A percentile compares a stretch with the other conserved stretches of the same genome.
These are phyloP conservation scores for Salvia hispanica DNA, from an alignment of 257 asterid genomes.

Conservation along the genomic window DNA sequence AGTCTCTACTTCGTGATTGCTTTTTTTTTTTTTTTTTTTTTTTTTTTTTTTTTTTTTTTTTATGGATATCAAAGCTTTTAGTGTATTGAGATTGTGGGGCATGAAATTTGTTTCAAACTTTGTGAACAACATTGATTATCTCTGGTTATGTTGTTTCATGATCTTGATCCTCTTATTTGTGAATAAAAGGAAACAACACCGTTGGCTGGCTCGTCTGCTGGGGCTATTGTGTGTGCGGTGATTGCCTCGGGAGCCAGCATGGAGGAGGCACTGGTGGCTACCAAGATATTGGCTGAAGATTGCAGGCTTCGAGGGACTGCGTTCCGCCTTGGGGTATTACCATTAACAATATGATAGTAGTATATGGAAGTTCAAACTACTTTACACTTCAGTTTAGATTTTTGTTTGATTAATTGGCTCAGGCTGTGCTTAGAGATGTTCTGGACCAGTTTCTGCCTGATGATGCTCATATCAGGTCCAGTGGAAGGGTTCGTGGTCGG, in stretches of 20 bases:
- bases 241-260: slow-evolving; percentile 92
- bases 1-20: neutral
- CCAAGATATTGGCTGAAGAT: slow-evolving; percentile 82
- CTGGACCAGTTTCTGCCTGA: slow-evolving; percentile 71
- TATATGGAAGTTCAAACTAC: slow-evolving; percentile 18
- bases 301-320: slow-evolving; percentile 98
- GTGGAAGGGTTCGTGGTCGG: slow-evolving; percentile 96
- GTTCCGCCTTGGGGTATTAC: slow-evolving; percentile 90
- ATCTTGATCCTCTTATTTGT: neutral
- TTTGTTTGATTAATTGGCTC: slow-evolving; percentile 20
- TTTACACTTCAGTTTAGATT: slow-evolving; percentile 16
- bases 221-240: slow-evolving; percentile 92
- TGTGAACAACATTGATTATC: neutral
- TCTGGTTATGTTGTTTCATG: neutral
- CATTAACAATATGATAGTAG: neutral
- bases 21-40: no score
- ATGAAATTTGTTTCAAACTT: no score
- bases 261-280: slow-evolving; percentile 80
- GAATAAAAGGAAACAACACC: slow-evolving; percentile 80
- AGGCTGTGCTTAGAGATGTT: slow-evolving; percentile 94
- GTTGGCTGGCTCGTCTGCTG: slow-evolving; percentile 96
- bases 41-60: no score
- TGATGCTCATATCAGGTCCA: slow-evolving; percentile 81
- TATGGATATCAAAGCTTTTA: neutral
- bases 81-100: no score